These are phyloP conservation scores for Venturia aucupariae DNA, from an alignment of 2,329 filamentous ascomycete genomes.

Conservation along the genomic window DNA sequence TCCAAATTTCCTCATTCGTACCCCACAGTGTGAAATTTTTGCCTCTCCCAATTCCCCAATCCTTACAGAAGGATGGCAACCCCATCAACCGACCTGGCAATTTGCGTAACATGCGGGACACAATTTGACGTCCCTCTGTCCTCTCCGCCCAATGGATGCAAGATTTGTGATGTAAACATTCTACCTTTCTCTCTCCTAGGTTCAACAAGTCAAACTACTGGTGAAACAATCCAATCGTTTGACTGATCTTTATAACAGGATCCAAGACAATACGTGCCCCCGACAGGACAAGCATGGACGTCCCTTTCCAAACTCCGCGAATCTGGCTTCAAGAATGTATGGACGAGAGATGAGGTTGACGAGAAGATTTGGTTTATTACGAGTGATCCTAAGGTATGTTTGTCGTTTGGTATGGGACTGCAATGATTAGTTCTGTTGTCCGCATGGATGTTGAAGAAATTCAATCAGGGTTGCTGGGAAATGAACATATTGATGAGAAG, in stretches of 20 bases:
- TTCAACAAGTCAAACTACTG: too few species aligned
- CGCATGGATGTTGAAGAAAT: too few species aligned
- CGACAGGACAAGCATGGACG: constrained; percentile 56
- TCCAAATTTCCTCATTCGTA: not conserved
- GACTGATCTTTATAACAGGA: constrained; percentile 34
- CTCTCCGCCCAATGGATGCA: constrained; percentile 45
- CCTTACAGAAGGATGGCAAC: constrained; percentile 16
- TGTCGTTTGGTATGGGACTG: not conserved
- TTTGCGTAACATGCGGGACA: constrained; percentile 62
- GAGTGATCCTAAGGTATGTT: constrained; percentile 32
- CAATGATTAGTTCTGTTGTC: too few species aligned
- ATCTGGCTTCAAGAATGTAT: constrained; percentile 6
- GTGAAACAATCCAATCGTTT: too few species aligned
- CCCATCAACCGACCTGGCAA: constrained; percentile 36
- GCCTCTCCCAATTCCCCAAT: too few species aligned
- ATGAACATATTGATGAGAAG: too few species aligned
- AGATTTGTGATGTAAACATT: constrained; percentile 57
- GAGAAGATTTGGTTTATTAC: constrained; percentile 34
- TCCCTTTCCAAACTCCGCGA: constrained; percentile 34
- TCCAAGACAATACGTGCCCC: constrained; percentile 59
- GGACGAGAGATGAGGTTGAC: constrained; percentile 35
- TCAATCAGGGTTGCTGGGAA: too few species aligned
- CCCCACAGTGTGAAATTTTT: not conserved
- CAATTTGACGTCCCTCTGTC: constrained; percentile 52
- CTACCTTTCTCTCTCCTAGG: not conserved